Evolutionary conservation across 345 rosid species (phyloP).

Genomic region (Hypericum androsaemum): DNA sequence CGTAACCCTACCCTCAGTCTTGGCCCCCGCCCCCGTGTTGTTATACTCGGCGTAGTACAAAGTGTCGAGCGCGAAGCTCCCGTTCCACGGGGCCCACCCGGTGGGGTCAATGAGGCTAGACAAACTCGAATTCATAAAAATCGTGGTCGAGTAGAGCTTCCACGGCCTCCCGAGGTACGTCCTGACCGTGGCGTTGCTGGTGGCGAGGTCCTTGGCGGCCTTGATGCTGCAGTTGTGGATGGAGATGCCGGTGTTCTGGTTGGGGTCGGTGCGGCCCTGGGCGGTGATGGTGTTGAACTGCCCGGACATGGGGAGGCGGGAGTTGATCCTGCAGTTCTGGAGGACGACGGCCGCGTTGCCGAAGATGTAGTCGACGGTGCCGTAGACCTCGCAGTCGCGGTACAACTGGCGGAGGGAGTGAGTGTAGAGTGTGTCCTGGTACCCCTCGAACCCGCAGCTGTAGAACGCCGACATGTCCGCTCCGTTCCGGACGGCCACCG

Average conservation of each 20-base stretch:
- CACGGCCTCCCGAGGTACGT: slow-evolving; percentile 28
- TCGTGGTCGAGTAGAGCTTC: slow-evolving; percentile 30
- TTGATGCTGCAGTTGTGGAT: slow-evolving; percentile 26
- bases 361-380: slow-evolving; percentile 52
- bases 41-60: slow-evolving; percentile 29
- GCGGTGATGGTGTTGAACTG: slow-evolving; percentile 34
- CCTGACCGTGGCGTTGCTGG: slow-evolving; percentile 10
- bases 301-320: slow-evolving; percentile 13
- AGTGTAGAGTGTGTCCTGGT: slow-evolving; percentile 46
- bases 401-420: slow-evolving; percentile 52
- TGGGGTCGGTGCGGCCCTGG: slow-evolving; percentile 34
- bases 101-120: slow-evolving; percentile 17
- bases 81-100: slow-evolving; percentile 26
- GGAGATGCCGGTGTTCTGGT: slow-evolving; percentile 38
- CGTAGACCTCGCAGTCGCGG: slow-evolving; percentile 37
- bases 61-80: slow-evolving; percentile 16
- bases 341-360: slow-evolving; percentile 34
- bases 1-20: slow-evolving; percentile 17
- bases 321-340: slow-evolving; percentile 26
- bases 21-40: slow-evolving; percentile 23
- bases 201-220: slow-evolving; percentile 24
- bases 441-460: slow-evolving; percentile 37
- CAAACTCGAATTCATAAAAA: slow-evolving; percentile 25
- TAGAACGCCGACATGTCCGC: slow-evolving; percentile 39
- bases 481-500: slow-evolving; percentile 39